Evolutionary conservation across 23 red algal genomes (phyloP).

Genomic region (Pyropia yezoensis): DNA sequence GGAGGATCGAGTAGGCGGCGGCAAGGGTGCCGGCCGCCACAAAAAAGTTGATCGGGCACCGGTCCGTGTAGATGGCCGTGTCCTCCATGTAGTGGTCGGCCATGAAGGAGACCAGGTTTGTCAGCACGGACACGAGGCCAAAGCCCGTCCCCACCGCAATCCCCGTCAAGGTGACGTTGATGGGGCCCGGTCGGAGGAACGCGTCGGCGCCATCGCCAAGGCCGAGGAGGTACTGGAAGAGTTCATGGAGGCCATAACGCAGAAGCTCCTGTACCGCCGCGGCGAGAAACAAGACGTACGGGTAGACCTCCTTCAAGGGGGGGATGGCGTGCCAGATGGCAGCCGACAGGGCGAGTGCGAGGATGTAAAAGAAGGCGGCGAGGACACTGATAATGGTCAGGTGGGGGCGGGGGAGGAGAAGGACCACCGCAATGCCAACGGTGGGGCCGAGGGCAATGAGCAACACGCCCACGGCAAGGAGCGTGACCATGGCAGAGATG

Average conservation of each 20-base stretch:
- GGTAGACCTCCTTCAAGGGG: slow-evolving; percentile 22
- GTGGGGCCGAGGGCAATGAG: slow-evolving; percentile 35
- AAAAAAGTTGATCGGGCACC: slow-evolving; percentile 57
- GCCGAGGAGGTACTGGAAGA: slow-evolving; percentile 19
- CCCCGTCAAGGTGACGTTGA: slow-evolving; percentile 28
- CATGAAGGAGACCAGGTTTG: slow-evolving; percentile 39
- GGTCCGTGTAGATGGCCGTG: slow-evolving; percentile 55
- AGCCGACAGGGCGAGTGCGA: slow-evolving; percentile 30
- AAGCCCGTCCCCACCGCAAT: slow-evolving; percentile 56
- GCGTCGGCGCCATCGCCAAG: slow-evolving; percentile 28
- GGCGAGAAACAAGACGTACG: slow-evolving; percentile 33
- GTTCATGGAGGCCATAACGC: slow-evolving; percentile 23
- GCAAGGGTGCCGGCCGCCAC: slow-evolving; percentile 29
- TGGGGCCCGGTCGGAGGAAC: slow-evolving; percentile 47
- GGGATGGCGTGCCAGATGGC: slow-evolving; percentile 48
- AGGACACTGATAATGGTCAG: slow-evolving; percentile 38
- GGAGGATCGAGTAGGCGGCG: slow-evolving; percentile 51
- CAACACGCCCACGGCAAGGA: slow-evolving; percentile 34
- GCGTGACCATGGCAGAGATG: slow-evolving; percentile 22
- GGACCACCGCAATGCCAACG: slow-evolving; percentile 28
- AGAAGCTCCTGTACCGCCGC: slow-evolving; percentile 40
- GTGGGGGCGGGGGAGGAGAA: slow-evolving; percentile 39
- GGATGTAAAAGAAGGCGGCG: slow-evolving; percentile 42
- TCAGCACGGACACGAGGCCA: slow-evolving; percentile 44
- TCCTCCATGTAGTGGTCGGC: slow-evolving; percentile 41